Evolutionary conservation across 2,329 filamentous ascomycete genomes (phyloP), one percentile per base, ranked within the genome.

Genomic region (Colletotrichum sp.): DNA sequence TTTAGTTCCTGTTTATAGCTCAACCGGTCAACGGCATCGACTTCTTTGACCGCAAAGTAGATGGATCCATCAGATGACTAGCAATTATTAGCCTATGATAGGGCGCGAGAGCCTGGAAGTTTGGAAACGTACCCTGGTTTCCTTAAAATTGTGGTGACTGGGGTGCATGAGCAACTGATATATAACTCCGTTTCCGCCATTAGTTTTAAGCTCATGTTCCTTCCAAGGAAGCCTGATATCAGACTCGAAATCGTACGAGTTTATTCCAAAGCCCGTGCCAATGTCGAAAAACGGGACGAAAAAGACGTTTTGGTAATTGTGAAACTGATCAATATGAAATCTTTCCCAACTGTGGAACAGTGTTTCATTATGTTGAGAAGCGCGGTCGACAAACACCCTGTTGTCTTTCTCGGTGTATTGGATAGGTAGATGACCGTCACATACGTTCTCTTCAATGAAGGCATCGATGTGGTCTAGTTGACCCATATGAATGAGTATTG

Each of bases 31-130:
- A 26, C 48, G 32, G 16, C 39, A 16, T 65, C 28, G 7, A 74
- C 34, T 36, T 71, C 72, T 16, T 74, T 74, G 72, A 74, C 72
- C n/a, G 72, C 72, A 57, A 71, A 74, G 8, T 22, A 74, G 6
- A n/a, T 34, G 2, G 71, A 12, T 34, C 32, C 34, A 34, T 16
- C 34, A 5, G 26, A 16, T 8, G 32, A n/a, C 30, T 74, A 3
- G 10, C 24, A 30, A 9, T 16, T 8, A 6, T 66, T 30, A 59
- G 32, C 15, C n/a, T 34, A 52, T 5, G 1, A 10, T 28, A n/a
- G n/a, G 39, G 24, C 6, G 2, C 63, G 3, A 0, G 28, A 63
- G 3, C 6, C 28, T 73, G n/a, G 3, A 4, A 48, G 3, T 48
- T 22, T 12, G 44, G n/a, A 1, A 1, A 48, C 66, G 48, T 12